phyloP scores from a whole-genome alignment of 805 yeast genomes.

The Yueomyces sp. region DNA sequence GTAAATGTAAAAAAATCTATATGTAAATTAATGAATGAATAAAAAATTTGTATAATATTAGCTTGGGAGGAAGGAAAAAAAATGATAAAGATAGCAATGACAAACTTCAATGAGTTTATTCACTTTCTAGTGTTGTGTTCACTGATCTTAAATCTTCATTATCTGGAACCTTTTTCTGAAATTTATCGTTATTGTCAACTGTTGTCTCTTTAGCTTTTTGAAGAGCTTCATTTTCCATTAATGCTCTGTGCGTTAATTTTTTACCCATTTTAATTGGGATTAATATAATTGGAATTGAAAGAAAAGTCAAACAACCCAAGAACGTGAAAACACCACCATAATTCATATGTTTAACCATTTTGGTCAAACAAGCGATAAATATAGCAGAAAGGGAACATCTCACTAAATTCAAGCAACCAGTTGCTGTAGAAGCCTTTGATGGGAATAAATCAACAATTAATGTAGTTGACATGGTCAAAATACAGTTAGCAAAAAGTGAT shows the following conservation, averaged over 20 bases:
- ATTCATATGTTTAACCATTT: constrained; percentile 43
- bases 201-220: neutral
- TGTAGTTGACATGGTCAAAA: constrained; percentile 46
- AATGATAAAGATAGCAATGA: too few relatives aligned
- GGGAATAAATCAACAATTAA: constrained; percentile 71
- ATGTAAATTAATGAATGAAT: too few relatives aligned
- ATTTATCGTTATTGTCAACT: too few relatives aligned
- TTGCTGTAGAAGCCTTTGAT: constrained; percentile 53
- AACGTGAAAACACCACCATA: constrained; percentile 70
- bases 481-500: constrained; percentile 45
- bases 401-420: constrained; percentile 57
- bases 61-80: too few relatives aligned
- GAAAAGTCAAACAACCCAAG: constrained; percentile 37
- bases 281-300: constrained; percentile 14
- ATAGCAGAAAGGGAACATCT: constrained; percentile 66
- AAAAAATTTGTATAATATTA: too few relatives aligned
- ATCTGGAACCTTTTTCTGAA: too few relatives aligned
- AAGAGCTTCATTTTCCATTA: neutral
- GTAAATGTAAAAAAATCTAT: too few relatives aligned
- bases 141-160: too few relatives aligned
- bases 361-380: constrained; percentile 51
- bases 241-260: constrained; percentile 12
- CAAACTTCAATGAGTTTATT: too few relatives aligned
- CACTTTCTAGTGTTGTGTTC: too few relatives aligned
- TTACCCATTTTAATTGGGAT: constrained; percentile 23